Conservation (phyloP, 257 asterid genomes). For the Penstemon newberryi region DNA sequence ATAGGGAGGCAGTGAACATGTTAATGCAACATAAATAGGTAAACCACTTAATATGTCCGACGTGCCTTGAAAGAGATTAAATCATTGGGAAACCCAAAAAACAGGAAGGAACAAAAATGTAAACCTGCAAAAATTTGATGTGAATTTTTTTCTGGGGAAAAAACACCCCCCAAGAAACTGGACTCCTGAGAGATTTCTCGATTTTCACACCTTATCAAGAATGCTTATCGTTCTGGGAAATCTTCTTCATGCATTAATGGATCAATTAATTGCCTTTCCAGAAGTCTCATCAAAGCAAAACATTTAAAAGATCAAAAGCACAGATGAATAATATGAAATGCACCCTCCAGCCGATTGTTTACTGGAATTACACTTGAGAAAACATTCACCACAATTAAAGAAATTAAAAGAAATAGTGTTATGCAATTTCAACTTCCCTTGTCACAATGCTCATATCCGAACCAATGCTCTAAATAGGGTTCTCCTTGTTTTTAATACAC, state of each 20-base stretch:
- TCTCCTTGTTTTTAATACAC: too few species aligned
- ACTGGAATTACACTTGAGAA: background rate
- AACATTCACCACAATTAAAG: background rate
- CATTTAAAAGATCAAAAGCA: background rate
- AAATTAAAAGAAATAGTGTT: background rate
- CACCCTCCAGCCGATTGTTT: background rate
- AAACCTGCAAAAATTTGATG: background rate
- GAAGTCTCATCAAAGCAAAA: background rate
- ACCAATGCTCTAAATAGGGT: too few species aligned
- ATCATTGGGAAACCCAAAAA: too few species aligned
- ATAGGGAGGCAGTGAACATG: too few species aligned
- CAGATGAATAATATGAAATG: background rate
- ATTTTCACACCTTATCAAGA: conserved; percentile 35
- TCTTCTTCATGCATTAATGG: conserved; percentile 11
- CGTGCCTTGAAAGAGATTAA: too few species aligned
- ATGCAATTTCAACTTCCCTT: conserved; percentile 26
- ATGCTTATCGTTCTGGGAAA: background rate
- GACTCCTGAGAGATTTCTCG: conserved; percentile 15
- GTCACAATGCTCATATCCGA: conserved; percentile 55
- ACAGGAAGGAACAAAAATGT: too few species aligned
- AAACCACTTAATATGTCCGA: too few species aligned
- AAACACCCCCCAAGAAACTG: background rate
- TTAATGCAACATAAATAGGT: too few species aligned
- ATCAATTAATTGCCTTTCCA: conserved; percentile 6
- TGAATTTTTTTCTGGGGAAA: too few species aligned